phyloP scores from a whole-genome alignment of 805 yeast genomes.

The Kurtzmaniella fragi region DNA sequence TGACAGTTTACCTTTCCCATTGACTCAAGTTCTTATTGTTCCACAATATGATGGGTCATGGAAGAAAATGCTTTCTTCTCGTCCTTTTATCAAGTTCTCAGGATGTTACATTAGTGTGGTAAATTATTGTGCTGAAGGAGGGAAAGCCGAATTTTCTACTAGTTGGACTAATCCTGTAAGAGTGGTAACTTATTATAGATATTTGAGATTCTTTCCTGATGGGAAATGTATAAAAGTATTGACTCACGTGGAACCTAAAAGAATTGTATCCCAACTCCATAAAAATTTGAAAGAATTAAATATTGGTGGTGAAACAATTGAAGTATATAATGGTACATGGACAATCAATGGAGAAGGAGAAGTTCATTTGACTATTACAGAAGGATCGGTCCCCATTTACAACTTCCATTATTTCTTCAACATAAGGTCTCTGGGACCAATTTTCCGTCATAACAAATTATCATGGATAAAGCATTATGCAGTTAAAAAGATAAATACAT shows the following conservation, averaged over 20 bases:
- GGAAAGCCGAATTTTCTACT: slow-evolving; percentile 57
- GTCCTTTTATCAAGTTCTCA: slow-evolving; percentile 75
- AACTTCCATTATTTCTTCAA: slow-evolving; percentile 58
- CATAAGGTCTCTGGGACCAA: slow-evolving; percentile 54
- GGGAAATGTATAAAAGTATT: slow-evolving; percentile 70
- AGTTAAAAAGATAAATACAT: slow-evolving; percentile 40
- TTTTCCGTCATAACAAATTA: slow-evolving; percentile 60
- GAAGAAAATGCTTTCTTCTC: slow-evolving; percentile 48
- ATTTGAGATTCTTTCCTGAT: slow-evolving; percentile 72
- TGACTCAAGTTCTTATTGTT: slow-evolving; percentile 22
- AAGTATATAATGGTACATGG: slow-evolving; percentile 52
- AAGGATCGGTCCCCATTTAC: slow-evolving; percentile 58
- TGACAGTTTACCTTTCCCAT: slow-evolving; percentile 27
- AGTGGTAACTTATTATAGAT: slow-evolving; percentile 84
- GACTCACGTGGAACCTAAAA: slow-evolving; percentile 65
- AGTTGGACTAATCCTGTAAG: slow-evolving; percentile 74
- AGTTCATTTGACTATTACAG: slow-evolving; percentile 42
- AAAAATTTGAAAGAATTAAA: neutral
- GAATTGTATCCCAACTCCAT: slow-evolving; percentile 38
- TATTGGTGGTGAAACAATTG: neutral
- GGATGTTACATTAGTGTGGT: slow-evolving; percentile 87
- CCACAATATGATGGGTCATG: slow-evolving; percentile 31
- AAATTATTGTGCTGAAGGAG: slow-evolving; percentile 81
- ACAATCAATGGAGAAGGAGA: slow-evolving; percentile 48
- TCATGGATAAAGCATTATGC: slow-evolving; percentile 67